Conservation (phyloP, 129 eudicot genomes). For the Apium graveolens region DNA sequence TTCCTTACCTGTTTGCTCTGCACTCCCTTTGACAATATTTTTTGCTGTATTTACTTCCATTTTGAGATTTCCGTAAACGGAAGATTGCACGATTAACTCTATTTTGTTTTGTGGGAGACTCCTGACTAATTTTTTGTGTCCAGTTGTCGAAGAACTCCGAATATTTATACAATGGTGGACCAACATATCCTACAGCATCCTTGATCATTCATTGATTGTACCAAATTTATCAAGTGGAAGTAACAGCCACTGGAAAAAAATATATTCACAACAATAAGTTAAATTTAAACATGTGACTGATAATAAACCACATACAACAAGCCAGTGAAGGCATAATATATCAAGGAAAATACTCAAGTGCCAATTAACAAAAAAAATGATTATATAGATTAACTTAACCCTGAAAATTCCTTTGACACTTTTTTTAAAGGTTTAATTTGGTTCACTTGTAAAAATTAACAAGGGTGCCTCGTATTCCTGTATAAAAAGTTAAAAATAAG, state of each 20-base stretch:
- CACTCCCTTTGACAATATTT: slow-evolving; percentile 10
- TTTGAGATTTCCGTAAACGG: neutral
- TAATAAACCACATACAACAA: neutral
- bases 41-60: slow-evolving; percentile 12
- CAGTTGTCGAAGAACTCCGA: neutral
- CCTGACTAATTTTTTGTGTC: slow-evolving; percentile 8
- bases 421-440: neutral
- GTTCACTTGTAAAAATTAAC: neutral
- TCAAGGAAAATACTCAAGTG: neutral
- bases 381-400: neutral
- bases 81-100: slow-evolving; percentile 14
- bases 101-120: slow-evolving; percentile 17
- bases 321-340: neutral
- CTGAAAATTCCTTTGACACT: neutral
- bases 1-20: slow-evolving; percentile 5
- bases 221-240: neutral
- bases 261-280: neutral
- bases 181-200: slow-evolving; percentile 2
- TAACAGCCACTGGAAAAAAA: neutral
- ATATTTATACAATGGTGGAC: neutral
- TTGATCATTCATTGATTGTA: neutral
- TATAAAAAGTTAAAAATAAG: neutral
- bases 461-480: neutral
- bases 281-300: neutral
- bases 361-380: neutral